Evolutionary conservation across 2,329 filamentous ascomycete species (phyloP), one percentile per base, ranked within the genome.

Genomic region (Penicillium sp.): DNA sequence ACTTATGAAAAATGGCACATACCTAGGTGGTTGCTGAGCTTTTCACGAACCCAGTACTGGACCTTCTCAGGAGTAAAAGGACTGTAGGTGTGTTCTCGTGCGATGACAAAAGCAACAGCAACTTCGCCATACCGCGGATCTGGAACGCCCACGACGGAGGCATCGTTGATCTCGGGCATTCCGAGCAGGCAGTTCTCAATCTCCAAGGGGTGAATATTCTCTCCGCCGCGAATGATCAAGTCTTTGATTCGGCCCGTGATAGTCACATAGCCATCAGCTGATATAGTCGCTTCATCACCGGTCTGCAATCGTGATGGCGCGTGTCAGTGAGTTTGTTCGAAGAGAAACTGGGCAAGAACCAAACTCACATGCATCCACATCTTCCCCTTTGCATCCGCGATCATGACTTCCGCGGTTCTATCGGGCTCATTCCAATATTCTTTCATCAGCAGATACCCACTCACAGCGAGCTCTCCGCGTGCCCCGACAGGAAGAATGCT

Each of bases 211-310:
- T 95, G 88, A 47, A 96, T 95, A 66, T 98, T 98, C 67, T 97
- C 93, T 25, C 93, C 93, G 27, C 88, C 91, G 26, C 89, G 81
- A 64, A 97, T 97, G 59, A 98, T 96, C 46, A 97, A 71, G 65
- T 98, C 93, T 70, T 97, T 97, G 64, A 95, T 91, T 12, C 90
- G 78, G 3, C 90, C 89, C 1, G 90, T 96, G 62, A 97, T 95
- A 57, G 81, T 80, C 2, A 96, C 81, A 64, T 90, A 97, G 2
- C 91, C 93, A 27, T 90, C 77, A 4, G 70, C 75, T 52, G 94
- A 88, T 80, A 97, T 94, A 45, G 75, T 73, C 2, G 90, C 93
- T 73, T 97, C 91, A 62, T 98, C 93, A 18, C 93, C 93, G 0
- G 86, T 94, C 69, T 86, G 77, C n/a, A 9, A 9, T 9, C 18